phyloP scores from a whole-genome alignment of 192 early-diverging fungal genomes.

The Entomortierella parvispora region DNA sequence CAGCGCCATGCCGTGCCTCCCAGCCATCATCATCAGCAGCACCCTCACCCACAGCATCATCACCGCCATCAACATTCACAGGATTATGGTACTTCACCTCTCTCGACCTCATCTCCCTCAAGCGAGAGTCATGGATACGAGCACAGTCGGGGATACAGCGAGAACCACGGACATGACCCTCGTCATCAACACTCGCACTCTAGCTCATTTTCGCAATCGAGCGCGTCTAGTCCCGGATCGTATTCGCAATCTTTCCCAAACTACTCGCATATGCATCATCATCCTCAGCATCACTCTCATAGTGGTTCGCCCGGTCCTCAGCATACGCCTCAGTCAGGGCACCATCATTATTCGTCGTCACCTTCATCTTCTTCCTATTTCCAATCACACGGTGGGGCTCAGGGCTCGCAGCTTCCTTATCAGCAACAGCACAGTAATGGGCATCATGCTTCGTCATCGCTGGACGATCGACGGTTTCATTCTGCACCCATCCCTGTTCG shows the following conservation, averaged over 20 bases:
- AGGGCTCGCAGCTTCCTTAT: slow-evolving; percentile 15
- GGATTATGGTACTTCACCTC: slow-evolving; percentile 35
- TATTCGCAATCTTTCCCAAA: slow-evolving; percentile 37
- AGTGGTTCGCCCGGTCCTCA: not conserved
- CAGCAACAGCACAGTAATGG: slow-evolving; percentile 11
- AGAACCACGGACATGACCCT: slow-evolving; percentile 13
- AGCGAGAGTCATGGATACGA: slow-evolving; percentile 30
- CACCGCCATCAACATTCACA: slow-evolving; percentile 49
- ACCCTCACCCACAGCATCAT: slow-evolving; percentile 13
- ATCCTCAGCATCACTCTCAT: slow-evolving; percentile 23
- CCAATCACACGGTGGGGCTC: slow-evolving; percentile 5
- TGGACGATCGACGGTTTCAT: slow-evolving; percentile 43
- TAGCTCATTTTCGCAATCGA: slow-evolving; percentile 1
- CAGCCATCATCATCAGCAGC: slow-evolving; percentile 8
- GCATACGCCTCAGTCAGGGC: slow-evolving; percentile 28
- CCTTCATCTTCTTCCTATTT: slow-evolving; percentile 39
- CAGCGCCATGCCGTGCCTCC: not conserved
- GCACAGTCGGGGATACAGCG: slow-evolving; percentile 13
- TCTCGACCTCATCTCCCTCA: slow-evolving; percentile 21
- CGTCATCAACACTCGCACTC: slow-evolving; percentile 41
- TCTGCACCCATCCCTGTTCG: slow-evolving; percentile 52
- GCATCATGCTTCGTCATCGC: slow-evolving; percentile 17
- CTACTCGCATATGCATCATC: slow-evolving; percentile 15
- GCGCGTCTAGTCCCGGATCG: slow-evolving; percentile 32
- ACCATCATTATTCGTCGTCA: slow-evolving; percentile 44